Percentiles rank a stretch among this genome's conserved stretches.
phyloP scores from a whole-genome alignment of 2,329 filamentous ascomycete species.

The Chaetomiaceae sp. region DNA sequence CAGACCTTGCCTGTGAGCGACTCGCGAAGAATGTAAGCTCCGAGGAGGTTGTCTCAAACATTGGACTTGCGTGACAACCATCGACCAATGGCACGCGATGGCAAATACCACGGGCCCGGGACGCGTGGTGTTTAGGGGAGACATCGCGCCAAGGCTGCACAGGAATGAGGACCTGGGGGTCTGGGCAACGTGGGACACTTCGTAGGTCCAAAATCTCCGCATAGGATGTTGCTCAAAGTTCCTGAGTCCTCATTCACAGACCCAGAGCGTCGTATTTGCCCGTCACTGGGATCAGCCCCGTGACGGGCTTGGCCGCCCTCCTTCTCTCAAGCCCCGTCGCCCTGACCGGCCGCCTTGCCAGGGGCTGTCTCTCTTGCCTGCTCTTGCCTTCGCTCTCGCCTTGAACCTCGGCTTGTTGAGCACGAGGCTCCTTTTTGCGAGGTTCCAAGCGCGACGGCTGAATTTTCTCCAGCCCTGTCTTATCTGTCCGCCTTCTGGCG shows the following conservation, averaged over 20 bases:
- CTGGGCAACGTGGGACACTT: no score
- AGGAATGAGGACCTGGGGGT: neutral
- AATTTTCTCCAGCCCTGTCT: neutral
- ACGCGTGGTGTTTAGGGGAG: neutral
- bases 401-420: neutral
- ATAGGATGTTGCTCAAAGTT: neutral
- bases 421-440: neutral
- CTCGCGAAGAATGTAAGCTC: neutral
- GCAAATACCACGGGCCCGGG: neutral
- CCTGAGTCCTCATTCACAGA: slow-evolving; percentile 25
- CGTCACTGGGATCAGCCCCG: slow-evolving; percentile 20
- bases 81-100: neutral
- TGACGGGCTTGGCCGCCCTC: slow-evolving; percentile 15
- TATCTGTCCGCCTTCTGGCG: slow-evolving; percentile 11
- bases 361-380: slow-evolving; percentile 1
- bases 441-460: no score
- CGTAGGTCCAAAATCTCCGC: neutral
- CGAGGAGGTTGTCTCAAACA: neutral
- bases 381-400: neutral
- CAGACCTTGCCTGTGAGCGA: neutral
- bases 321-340: slow-evolving; percentile 22
- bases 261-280: slow-evolving; percentile 34
- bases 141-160: neutral
- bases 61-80: no score
- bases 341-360: slow-evolving; percentile 3